Evolutionary conservation across 164 flowering plant species (phyloP), one percentile per base, ranked within the genome.

Genomic region (Aristolochia contorta): DNA sequence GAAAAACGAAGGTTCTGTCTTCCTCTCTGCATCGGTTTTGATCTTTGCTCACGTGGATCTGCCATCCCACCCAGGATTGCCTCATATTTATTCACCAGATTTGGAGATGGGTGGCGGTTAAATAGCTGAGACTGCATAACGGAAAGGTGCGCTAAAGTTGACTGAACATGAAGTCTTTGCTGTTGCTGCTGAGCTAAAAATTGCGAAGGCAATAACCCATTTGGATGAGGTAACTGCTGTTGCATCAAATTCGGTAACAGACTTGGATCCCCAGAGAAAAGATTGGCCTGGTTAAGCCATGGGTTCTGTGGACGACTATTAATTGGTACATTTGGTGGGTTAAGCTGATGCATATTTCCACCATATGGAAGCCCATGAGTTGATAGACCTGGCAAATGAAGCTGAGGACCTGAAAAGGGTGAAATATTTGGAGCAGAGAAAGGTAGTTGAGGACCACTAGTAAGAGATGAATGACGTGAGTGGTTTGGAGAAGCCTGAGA

Each of bases 41-140:
- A 75, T 67, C 85, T 84, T 54, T 74, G 84, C 54, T 90, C 97
- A 65, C 89, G 82, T 21, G 56, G 24, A 54, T 82, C 86, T 63
- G 67, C 32, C 75, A 77, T 50, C 24, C 85, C 58, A 20, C 89
- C 65, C 47, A 69, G 75, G 73, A 84, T 70, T 37, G 73, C 65
- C 53, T 74, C 78, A 23, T 63, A 73, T 63, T 72, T 75, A 59
- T 57, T 67, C 59, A 69, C 22, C 45, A 72, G 46, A 65, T 69
- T 80, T 18, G 78, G 64, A 5, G 75, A 76, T 62, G 76, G 75
- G 65, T 75, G 82, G 9, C 76, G 7, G 64, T 62, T 79, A 64
- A 67, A 78, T 12, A 84, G 62, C 54, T 84, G 95, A 37, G 93
- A 76, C 32, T 81, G 98, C 70, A 89, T 45, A 12, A 77, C 82